These are phyloP conservation scores for Hansenula lynferdii DNA, from an alignment of 1,139 yeast genomes.

Conservation along the genomic window DNA sequence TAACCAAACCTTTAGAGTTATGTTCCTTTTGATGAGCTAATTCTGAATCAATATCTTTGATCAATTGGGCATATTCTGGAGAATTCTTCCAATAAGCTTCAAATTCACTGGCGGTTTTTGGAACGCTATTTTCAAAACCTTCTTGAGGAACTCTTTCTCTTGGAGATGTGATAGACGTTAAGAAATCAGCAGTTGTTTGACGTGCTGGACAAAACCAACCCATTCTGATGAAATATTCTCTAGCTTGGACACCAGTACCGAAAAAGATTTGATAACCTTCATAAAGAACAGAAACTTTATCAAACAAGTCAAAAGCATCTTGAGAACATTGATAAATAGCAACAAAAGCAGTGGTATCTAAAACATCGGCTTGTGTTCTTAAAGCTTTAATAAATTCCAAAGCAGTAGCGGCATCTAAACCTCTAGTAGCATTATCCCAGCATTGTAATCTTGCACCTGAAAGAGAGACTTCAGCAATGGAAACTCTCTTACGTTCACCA, in stretches of 20 bases:
- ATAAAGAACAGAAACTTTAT: constrained; percentile 67
- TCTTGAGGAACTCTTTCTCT: constrained; percentile 50
- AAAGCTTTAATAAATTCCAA: constrained; percentile 69
- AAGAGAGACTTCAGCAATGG: constrained; percentile 66
- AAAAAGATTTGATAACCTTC: constrained; percentile 75
- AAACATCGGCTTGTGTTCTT: constrained; percentile 55
- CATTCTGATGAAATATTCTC: constrained; percentile 55
- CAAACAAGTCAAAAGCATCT: constrained; percentile 70
- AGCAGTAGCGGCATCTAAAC: constrained; percentile 73
- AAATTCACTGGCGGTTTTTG: constrained; percentile 69
- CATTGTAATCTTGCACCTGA: constrained; percentile 60
- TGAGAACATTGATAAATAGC: constrained; percentile 84
- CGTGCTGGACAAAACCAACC: constrained; percentile 71
- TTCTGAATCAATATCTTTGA: constrained; percentile 35
- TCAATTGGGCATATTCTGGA: constrained; percentile 40
- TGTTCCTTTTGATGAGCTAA: constrained; percentile 2
- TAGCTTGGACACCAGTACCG: constrained; percentile 60
- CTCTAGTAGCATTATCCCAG: constrained; percentile 77
- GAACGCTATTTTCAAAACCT: constrained; percentile 60
- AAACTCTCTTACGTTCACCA: constrained; percentile 79
- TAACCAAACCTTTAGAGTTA: constrained; percentile 26
- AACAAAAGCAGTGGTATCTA: constrained; percentile 59
- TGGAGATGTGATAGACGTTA: constrained; percentile 77
- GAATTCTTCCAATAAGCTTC: constrained; percentile 66
- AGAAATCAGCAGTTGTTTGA: constrained; percentile 79